These are phyloP conservation scores for Salix brachista DNA, from an alignment of 345 rosid species.

Conservation along the genomic window DNA sequence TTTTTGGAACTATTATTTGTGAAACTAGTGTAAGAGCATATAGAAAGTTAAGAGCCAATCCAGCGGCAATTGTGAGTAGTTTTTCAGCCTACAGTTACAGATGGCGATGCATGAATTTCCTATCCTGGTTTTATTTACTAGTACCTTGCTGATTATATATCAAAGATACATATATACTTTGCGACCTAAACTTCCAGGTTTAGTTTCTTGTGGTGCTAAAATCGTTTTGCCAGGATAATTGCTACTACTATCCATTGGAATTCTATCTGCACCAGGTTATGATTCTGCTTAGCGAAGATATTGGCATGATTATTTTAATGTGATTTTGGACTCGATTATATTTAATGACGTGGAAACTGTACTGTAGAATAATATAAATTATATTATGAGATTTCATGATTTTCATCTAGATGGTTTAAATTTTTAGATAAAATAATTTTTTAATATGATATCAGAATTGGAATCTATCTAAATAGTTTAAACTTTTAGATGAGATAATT, in stretches of 20 bases:
- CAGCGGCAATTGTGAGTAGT: background rate
- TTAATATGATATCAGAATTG: no score
- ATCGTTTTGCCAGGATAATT: background rate
- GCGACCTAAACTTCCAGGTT: background rate
- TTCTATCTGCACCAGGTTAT: no score
- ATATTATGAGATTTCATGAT: no score
- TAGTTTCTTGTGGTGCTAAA: background rate
- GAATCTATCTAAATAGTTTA: no score
- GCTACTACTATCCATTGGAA: background rate
- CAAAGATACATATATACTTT: slow-evolving; percentile 6
- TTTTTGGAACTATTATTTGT: background rate
- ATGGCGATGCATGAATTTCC: background rate
- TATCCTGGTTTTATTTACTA: background rate
- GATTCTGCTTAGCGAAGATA: background rate
- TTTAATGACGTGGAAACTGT: background rate
- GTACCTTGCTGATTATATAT: slow-evolving; percentile 9
- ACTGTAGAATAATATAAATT: background rate
- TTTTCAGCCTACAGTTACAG: background rate
- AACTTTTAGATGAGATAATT: no score
- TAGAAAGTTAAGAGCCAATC: background rate
- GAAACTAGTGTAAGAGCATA: background rate
- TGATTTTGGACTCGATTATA: background rate
- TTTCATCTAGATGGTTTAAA: no score
- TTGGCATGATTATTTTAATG: background rate
- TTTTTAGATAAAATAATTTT: no score